Evolutionary conservation across 139 green algal species (phyloP).

Genomic region (Monoraphidium neglectum): DNA sequence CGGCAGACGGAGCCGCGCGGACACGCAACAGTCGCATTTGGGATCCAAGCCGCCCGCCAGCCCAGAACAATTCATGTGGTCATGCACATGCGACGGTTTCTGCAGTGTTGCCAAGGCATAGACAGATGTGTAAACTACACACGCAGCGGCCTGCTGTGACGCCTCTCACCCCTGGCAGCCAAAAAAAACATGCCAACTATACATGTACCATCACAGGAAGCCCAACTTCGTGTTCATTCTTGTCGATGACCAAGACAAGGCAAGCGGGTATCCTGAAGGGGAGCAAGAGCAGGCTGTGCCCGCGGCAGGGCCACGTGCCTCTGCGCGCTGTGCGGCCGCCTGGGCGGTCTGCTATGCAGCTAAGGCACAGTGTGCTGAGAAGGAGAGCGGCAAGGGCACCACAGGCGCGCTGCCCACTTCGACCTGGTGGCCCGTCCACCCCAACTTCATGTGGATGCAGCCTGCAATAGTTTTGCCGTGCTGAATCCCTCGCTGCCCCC

Average conservation of each 20-base stretch:
- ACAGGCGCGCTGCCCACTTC: too few species aligned
- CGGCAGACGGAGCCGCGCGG: too few species aligned
- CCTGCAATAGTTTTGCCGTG: too few species aligned
- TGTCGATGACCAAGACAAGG: conserved; percentile 13
- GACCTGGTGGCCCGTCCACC: too few species aligned
- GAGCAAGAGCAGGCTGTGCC: too few species aligned
- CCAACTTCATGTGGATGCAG: too few species aligned
- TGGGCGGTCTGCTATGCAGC: neutral
- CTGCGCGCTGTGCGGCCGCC: too few species aligned
- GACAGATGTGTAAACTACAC: neutral
- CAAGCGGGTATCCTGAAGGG: neutral
- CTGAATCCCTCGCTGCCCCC: too few species aligned
- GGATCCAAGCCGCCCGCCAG: neutral
- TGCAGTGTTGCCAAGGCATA: neutral
- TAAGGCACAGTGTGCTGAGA: neutral
- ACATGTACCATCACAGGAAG: neutral
- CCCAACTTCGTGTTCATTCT: conserved; percentile 14
- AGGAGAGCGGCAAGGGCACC: too few species aligned
- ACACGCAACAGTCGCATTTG: too few species aligned
- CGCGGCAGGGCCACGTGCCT: too few species aligned
- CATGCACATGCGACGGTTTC: neutral
- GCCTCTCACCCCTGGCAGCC: too few species aligned
- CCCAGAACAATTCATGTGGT: neutral
- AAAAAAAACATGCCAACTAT: neutral
- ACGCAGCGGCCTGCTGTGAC: neutral